Percentiles rank a stretch among this genome's conserved stretches.
phyloP scores from a whole-genome alignment of 306 rosid species.

The Prunus davidiana region DNA sequence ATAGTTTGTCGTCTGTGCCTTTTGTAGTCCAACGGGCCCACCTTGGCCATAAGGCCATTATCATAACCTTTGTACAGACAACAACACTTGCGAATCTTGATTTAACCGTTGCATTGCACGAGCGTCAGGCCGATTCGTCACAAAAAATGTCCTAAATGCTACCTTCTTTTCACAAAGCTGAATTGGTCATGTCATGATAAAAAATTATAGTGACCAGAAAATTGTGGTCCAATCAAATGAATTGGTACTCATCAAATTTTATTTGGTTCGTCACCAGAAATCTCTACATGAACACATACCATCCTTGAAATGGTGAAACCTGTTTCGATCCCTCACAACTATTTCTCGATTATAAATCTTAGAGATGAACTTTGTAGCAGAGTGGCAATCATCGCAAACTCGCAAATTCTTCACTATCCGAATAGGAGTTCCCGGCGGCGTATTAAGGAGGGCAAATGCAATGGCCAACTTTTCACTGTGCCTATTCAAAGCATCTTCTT shows the following conservation, averaged over 20 bases:
- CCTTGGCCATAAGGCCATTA: not conserved
- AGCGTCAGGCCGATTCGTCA: too few species aligned
- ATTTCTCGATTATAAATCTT: conserved; percentile 72
- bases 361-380: conserved; percentile 82
- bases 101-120: too few species aligned
- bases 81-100: too few species aligned
- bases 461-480: conserved; percentile 95
- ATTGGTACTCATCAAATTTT: not conserved
- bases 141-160: too few species aligned
- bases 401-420: conserved; percentile 89
- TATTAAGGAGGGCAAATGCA: conserved; percentile 75
- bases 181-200: not conserved
- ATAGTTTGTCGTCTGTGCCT: not conserved
- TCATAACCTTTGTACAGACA: not conserved
- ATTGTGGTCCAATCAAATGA: not conserved
- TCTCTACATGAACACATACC: conserved; percentile 78
- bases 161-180: too few species aligned
- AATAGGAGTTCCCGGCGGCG: conserved; percentile 66
- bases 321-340: conserved; percentile 73
- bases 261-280: conserved; percentile 61
- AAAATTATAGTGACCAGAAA: too few species aligned
- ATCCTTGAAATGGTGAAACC: conserved; percentile 82
- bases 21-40: not conserved
- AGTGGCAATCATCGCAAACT: conserved; percentile 85
- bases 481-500: conserved; percentile 66